Evolutionary conservation across 495 filamentous ascomycete species (phyloP).

Genomic region (Choiromyces venosus): DNA sequence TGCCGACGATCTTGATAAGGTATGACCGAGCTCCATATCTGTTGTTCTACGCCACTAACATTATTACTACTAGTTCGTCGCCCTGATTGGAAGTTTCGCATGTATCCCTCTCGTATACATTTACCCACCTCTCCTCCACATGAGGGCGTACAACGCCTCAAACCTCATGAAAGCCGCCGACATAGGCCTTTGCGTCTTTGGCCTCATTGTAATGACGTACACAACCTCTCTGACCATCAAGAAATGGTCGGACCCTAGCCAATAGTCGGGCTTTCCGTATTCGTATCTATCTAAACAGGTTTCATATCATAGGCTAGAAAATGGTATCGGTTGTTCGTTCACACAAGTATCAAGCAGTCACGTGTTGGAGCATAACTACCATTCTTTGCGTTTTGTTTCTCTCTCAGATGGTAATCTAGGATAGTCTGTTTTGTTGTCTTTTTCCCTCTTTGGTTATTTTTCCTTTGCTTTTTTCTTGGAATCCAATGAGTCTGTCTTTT

Average conservation of each 20-base stretch:
- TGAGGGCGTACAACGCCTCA: slow-evolving; percentile 66
- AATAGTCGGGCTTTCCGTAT: slow-evolving; percentile 16
- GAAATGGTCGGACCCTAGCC: slow-evolving; percentile 57
- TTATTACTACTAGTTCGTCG: slow-evolving; percentile 58
- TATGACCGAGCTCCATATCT: neutral
- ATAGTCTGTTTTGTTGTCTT: neutral
- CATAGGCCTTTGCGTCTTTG: slow-evolving; percentile 69
- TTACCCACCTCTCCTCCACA: slow-evolving; percentile 89
- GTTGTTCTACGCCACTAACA: neutral
- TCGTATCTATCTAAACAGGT: neutral
- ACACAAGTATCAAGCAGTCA: neutral
- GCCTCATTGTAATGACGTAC: slow-evolving; percentile 78
- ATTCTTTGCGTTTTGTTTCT: neutral
- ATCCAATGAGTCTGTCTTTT: neutral
- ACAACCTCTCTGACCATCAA: slow-evolving; percentile 77
- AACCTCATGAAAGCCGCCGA: slow-evolving; percentile 61
- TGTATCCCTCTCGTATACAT: slow-evolving; percentile 97
- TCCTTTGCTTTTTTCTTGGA: neutral
- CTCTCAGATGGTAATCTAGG: neutral
- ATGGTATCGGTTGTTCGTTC: neutral
- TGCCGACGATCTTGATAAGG: slow-evolving; percentile 84
- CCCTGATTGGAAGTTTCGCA: slow-evolving; percentile 91
- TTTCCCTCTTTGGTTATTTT: neutral
- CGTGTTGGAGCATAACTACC: neutral
- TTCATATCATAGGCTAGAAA: neutral